Percentiles rank a stretch among this genome's conserved stretches.
These are phyloP conservation scores for Knoxia roxburghii DNA, from an alignment of 257 asterid genomes.

Conservation along the genomic window DNA sequence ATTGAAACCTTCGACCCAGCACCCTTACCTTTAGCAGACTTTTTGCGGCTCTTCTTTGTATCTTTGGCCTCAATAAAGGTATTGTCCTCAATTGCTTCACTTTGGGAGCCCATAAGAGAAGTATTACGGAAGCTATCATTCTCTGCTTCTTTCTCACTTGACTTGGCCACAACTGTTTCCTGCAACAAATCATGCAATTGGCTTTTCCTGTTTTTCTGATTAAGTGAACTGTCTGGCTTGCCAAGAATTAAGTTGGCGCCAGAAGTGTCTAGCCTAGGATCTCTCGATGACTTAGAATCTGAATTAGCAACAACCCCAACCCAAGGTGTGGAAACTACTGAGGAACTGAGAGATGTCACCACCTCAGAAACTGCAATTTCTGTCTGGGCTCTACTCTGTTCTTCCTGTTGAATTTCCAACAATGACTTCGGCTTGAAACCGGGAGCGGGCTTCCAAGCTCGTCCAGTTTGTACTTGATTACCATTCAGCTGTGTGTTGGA, in stretches of 20 bases:
- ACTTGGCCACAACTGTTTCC: slow-evolving; percentile 35
- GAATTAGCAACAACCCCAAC: slow-evolving; percentile 45
- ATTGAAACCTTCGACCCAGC: slow-evolving; percentile 49
- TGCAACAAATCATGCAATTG: slow-evolving; percentile 61
- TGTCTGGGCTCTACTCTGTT: slow-evolving; percentile 73
- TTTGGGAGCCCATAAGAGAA: slow-evolving; percentile 31
- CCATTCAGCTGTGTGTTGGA: slow-evolving; percentile 25
- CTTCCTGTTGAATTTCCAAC: slow-evolving; percentile 90
- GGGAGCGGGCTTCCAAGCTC: slow-evolving; percentile 98
- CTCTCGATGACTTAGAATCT: slow-evolving; percentile 47
- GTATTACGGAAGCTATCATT: slow-evolving; percentile 29
- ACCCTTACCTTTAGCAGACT: slow-evolving; percentile 72
- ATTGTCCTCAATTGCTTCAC: slow-evolving; percentile 37
- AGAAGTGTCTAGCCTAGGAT: slow-evolving; percentile 34
- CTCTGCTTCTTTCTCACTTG: slow-evolving; percentile 43
- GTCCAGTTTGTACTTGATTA: slow-evolving; percentile 37
- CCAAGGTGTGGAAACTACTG: slow-evolving; percentile 60
- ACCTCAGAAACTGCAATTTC: slow-evolving; percentile 50
- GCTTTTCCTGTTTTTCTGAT: slow-evolving; percentile 47
- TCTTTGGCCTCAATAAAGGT: slow-evolving; percentile 92
- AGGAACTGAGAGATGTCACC: slow-evolving; percentile 48
- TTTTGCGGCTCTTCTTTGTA: slow-evolving; percentile 82
- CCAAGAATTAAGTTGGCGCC: slow-evolving; percentile 24
- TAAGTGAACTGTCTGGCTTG: slow-evolving; percentile 36
- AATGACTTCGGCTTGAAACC: slow-evolving; percentile 91